phyloP scores from a whole-genome alignment of 768 basidiomycete species.

The Aureoboletus auriporus region DNA sequence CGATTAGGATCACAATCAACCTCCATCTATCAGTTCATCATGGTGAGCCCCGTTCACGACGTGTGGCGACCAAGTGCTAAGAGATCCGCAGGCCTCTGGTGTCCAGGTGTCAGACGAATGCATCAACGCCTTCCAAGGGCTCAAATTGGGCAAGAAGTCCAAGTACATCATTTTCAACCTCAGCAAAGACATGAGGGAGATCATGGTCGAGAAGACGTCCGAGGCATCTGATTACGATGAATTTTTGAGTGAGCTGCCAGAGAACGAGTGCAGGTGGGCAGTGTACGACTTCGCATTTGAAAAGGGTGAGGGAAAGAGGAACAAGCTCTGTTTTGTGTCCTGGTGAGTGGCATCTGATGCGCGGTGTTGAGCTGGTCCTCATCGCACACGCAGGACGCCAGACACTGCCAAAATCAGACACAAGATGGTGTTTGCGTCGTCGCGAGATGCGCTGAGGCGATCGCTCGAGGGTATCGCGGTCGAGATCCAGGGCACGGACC shows the following conservation, averaged over 20 bases:
- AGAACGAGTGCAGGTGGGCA: conserved; percentile 75
- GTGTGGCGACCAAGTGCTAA: background rate
- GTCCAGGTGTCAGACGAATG: conserved; percentile 55
- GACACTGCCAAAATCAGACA: conserved; percentile 78
- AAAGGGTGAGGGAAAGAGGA: conserved; percentile 65
- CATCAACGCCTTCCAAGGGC: conserved; percentile 7
- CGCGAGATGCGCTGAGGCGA: conserved; percentile 75
- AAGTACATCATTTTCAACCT: conserved; percentile 88
- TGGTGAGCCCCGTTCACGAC: conserved; percentile 23
- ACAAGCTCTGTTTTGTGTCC: conserved; percentile 80
- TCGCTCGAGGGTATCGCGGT: conserved; percentile 71
- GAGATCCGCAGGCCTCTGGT: conserved; percentile 25
- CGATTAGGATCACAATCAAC: conserved; percentile 23
- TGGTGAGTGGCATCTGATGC: conserved; percentile 61
- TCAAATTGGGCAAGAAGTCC: conserved; percentile 44
- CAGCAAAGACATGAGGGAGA: conserved; percentile 54
- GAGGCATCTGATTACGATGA: conserved; percentile 53
- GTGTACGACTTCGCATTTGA: conserved; percentile 89
- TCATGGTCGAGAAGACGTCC: conserved; percentile 71
- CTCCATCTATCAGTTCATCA: conserved; percentile 21
- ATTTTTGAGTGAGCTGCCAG: conserved; percentile 72
- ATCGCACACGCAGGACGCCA: conserved; percentile 61
- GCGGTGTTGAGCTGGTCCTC: background rate
- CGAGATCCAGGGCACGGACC: conserved; percentile 87
- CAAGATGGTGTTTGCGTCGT: conserved; percentile 96